Evolutionary conservation across 2,329 filamentous ascomycete genomes (phyloP).

Genomic region (Trichoderma arundinaceum): DNA sequence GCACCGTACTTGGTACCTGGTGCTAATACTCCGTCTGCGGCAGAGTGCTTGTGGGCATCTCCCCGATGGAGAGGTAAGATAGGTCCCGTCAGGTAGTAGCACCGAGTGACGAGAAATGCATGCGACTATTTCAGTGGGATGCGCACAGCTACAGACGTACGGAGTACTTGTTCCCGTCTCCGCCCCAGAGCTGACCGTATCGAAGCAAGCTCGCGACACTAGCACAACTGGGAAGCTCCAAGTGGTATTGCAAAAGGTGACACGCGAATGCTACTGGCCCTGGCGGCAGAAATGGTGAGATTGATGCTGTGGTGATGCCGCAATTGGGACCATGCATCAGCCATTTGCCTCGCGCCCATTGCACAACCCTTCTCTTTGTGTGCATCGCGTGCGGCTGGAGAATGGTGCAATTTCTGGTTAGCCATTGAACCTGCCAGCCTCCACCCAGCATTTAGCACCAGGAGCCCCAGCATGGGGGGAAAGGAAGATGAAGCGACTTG

Average conservation of each 20-base stretch:
- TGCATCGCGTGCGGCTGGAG: slow-evolving; percentile 17
- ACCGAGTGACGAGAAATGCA: background rate
- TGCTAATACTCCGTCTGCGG: background rate
- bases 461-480: background rate
- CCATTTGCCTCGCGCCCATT: background rate
- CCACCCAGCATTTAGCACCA: slow-evolving; percentile 1
- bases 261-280: no score
- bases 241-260: no score
- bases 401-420: slow-evolving; percentile 6
- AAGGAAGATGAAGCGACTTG: background rate
- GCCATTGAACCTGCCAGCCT: background rate
- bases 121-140: no score
- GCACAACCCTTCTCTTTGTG: background rate
- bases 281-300: no score
- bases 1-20: slow-evolving; percentile 19
- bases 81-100: slow-evolving; percentile 17
- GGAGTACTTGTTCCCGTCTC: background rate
- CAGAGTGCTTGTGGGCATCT: no score
- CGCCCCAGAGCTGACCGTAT: no score
- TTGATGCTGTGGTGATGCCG: no score
- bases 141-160: background rate
- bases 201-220: no score
- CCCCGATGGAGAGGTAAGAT: slow-evolving; percentile 3
- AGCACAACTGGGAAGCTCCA: no score
- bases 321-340: no score